Conservation (phyloP, 2,329 filamentous ascomycete species). For the Aspergillus arachidicola region DNA sequence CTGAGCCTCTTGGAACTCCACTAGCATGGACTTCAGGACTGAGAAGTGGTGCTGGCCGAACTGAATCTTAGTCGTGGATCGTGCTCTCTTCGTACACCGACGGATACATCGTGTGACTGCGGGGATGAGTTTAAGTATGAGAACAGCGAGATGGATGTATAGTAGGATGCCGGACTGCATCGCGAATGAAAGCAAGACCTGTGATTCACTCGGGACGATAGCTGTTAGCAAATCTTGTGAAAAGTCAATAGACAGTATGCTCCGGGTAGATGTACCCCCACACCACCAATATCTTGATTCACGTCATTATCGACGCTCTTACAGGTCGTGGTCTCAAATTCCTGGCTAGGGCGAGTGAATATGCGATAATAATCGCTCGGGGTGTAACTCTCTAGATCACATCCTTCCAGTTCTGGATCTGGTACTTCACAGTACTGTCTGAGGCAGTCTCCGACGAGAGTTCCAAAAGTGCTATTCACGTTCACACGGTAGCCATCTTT, state of each 20-base stretch:
- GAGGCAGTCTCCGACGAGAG: not conserved
- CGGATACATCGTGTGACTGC: not conserved
- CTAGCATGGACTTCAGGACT: constrained; percentile 9
- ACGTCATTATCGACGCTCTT: not conserved
- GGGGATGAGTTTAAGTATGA: not conserved
- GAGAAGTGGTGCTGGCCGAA: constrained; percentile 3
- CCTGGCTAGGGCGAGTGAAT: not conserved
- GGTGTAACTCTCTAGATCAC: not conserved
- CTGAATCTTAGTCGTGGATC: not conserved
- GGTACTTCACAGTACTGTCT: not conserved
- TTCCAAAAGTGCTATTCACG: not conserved
- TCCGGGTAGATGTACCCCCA: constrained; percentile 4
- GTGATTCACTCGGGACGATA: not conserved
- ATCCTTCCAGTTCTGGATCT: not conserved
- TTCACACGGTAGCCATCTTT: not conserved
- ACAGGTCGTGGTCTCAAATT: not conserved
- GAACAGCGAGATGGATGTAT: not conserved
- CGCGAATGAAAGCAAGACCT: not conserved
- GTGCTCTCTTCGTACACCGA: not conserved
- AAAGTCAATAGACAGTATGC: not conserved
- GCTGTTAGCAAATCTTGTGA: not conserved
- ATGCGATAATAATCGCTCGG: not conserved
- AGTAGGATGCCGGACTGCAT: not conserved
- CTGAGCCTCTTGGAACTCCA: constrained; percentile 15
- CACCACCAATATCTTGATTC: constrained; percentile 1